Conservation (phyloP, 257 asterid genomes). For the Petunia secreta region DNA sequence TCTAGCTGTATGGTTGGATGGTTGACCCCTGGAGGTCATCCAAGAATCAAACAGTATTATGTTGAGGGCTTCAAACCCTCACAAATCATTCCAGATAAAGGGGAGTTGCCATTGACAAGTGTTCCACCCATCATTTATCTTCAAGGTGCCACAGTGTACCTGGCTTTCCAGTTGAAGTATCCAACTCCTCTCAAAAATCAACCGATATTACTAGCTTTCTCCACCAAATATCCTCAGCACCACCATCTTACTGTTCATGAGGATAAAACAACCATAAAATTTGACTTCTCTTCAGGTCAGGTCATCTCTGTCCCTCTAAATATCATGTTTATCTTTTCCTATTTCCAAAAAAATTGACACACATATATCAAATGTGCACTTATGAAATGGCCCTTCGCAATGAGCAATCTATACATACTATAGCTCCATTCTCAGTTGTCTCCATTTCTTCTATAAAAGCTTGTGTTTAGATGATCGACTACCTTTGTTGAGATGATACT, state of each 20-base stretch:
- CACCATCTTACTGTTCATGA: conserved; percentile 76
- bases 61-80: conserved; percentile 69
- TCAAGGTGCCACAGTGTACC: conserved; percentile 64
- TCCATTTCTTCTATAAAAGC: not conserved
- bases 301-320: not conserved
- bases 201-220: conserved; percentile 75
- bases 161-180: conserved; percentile 81
- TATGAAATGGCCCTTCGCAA: not conserved
- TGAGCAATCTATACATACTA: not conserved
- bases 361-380: not conserved
- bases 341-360: not conserved
- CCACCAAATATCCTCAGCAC: conserved; percentile 75
- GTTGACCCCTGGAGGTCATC: conserved; percentile 68
- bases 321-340: not conserved
- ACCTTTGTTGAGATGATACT: not conserved
- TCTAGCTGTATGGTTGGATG: conserved; percentile 94
- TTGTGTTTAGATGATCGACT: not conserved
- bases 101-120: conserved; percentile 69
- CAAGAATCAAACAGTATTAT: conserved; percentile 70
- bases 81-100: conserved; percentile 64
- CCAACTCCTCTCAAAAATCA: conserved; percentile 57
- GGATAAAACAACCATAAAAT: conserved; percentile 59
- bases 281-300: conserved; percentile 80
- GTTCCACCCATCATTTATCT: conserved; percentile 76
- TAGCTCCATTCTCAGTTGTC: not conserved